Base-by-base conservation (phyloP, 371 early-diverging fungal species). In the Conidiobolus incongruus region DNA sequence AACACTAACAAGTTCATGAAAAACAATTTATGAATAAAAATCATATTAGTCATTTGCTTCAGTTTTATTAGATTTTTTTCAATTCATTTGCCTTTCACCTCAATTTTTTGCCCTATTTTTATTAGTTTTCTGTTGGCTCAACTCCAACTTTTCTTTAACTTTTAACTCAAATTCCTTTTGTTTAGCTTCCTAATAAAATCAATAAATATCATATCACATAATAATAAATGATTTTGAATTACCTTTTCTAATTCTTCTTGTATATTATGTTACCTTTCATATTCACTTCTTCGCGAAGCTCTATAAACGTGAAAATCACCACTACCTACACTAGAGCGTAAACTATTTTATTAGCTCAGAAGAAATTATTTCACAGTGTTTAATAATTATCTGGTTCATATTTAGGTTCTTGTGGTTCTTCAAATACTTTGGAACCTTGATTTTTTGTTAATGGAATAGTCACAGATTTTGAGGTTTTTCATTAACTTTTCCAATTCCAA, bases 251-350 rank as follows among this genome's bases (percentile, higher is more conserved):
- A 70, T 46, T 77, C 71, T 28, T 69, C 71, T 15, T 88, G 84
- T 72, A 92, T 74, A 6, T 60, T 49, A 48, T 77, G 73, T 45
- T 81, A 50, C 33, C 94, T 63, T 11, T 75, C 67, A 52, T 81
- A 75, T 53, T 93, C 94, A 49, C 88, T 71, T 47, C 94, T 63
- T 42, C 94, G 64, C 40, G 78, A 66, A 11, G 84, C 81, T 49
- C 91, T 60, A 54, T 93, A 93, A 0, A 87, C 85, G 56, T 91
- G 91, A 47, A 93, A 93, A 51, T 93, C 94, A 33, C 91, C 92
- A 66, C 84, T 83, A 15, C 94, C 91, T 0, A 93, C 94, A 36
- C 92, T 93, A 1, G 94, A 91, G 56, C 88, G 85, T 13, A 90
- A 92, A 22, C 89, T 87, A 55, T 40, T 35, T 19, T 22, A 22